These are phyloP conservation scores for Plasmodium sp. DNA, from an alignment of 169 alveolate genomes.

Conservation along the genomic window DNA sequence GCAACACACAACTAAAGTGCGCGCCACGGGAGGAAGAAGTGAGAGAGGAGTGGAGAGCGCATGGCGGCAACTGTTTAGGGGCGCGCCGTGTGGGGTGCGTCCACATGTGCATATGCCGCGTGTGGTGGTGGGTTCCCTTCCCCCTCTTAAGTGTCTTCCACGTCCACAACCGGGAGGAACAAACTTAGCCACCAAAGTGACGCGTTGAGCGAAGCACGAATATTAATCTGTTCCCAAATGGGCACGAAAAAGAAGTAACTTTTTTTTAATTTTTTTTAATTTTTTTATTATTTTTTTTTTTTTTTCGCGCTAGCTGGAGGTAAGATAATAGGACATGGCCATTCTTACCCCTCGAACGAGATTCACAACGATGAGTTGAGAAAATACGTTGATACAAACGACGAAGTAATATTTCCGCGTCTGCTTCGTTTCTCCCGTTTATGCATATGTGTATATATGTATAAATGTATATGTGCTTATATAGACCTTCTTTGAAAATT, in stretches of 20 bases:
- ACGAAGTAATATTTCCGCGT: constrained; percentile 71
- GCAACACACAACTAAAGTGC: constrained; percentile 37
- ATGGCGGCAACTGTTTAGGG: neutral
- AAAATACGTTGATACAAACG: constrained; percentile 75
- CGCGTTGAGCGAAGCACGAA: neutral
- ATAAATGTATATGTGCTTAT: neutral
- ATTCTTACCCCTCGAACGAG: constrained; percentile 74
- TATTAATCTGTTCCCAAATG: neutral
- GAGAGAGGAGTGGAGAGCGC: neutral
- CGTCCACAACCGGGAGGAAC: neutral
- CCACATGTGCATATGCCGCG: neutral
- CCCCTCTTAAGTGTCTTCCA: neutral
- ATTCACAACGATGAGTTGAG: constrained; percentile 76
- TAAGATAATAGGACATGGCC: constrained; percentile 78
- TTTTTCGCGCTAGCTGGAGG: constrained; percentile 69
- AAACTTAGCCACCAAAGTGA: neutral
- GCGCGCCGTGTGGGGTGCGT: neutral
- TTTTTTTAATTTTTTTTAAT: neutral
- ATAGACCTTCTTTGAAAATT: neutral
- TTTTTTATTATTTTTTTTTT: constrained; percentile 9
- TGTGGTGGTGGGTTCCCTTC: neutral
- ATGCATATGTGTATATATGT: neutral
- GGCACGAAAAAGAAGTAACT: neutral
- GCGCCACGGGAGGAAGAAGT: constrained; percentile 46
- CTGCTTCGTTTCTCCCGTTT: neutral